Evolutionary conservation across 2,329 filamentous ascomycete species (phyloP), one percentile per base, ranked within the genome.

Genomic region (Pseudocercospora musae): DNA sequence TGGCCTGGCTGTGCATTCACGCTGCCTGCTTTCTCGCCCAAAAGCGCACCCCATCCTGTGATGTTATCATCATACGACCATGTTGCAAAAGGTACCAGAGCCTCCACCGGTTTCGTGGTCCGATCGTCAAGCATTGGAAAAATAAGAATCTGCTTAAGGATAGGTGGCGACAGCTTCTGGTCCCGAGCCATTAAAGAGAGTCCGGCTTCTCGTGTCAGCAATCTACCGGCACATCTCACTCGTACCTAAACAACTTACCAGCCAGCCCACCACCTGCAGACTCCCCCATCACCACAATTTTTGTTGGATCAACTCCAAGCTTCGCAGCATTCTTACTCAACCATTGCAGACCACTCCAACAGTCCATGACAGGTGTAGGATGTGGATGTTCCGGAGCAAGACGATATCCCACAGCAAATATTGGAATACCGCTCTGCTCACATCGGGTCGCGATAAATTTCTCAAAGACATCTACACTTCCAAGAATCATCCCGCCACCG

Each of bases 41-140:
- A 72, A n/a, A 79, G 73, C 10, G 75, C 74, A 5, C 69, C 68
- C 80, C 79, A 82, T 3, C 74, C 78, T 1, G 74, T 78, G 31
- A 71, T 62, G 64, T 80, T 80, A 58, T 76, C 74, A 40, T 70
- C 72, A 10, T 68, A 68, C 1, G 69, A 72, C 77, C 79, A 81
- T 21, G 71, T 72, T 1, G 73, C 71, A 29, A 75, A 68, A 3
- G 65, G 66, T 37, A 74, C 71, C 55, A 77, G 74, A 25, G 76
- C 75, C 11, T 64, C 62, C 13, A 73, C 68, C 7, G 74, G 74
- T 13, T 65, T 67, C 18, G 74, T 70, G 21, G 73, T 75, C 44
- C 75, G 70, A 66, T 82, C 78, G 65, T 82, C 80, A 6, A 82
- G 70, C 80, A 82, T 82, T 15, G 78, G 78, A 56, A 77, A 78